Evolutionary conservation across 2,329 filamentous ascomycete species (phyloP).

Genomic region (Fusarium phyllophilum): DNA sequence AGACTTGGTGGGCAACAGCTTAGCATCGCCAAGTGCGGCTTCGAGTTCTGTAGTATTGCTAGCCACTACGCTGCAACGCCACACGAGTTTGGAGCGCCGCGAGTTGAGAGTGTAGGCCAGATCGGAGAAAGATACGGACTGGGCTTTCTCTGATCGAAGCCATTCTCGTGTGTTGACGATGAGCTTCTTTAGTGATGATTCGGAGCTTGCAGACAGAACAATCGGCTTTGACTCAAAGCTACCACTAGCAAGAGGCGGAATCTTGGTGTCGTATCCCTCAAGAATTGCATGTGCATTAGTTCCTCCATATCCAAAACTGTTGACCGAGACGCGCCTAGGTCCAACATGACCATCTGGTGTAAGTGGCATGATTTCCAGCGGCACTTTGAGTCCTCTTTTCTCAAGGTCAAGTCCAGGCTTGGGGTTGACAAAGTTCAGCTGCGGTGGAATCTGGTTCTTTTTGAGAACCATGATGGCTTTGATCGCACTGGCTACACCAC

Average conservation of each 20-base stretch:
- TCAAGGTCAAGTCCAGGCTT: constrained; percentile 4
- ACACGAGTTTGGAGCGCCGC: neutral
- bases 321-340: neutral
- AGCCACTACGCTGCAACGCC: neutral
- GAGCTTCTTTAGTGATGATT: neutral
- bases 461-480: constrained; percentile 23
- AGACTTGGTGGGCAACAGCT: neutral
- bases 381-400: constrained; percentile 8
- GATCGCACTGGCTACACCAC: constrained; percentile 16
- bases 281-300: constrained; percentile 11
- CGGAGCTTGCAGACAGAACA: constrained; percentile 9
- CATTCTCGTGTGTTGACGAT: neutral
- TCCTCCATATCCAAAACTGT: constrained; percentile 16
- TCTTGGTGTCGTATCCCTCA: neutral
- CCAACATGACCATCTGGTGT: neutral
- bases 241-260: neutral
- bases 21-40: neutral
- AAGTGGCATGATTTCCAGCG: neutral
- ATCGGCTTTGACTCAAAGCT: neutral
- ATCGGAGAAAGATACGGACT: neutral
- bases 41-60: neutral
- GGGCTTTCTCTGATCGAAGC: neutral
- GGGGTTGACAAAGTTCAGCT: constrained; percentile 3
- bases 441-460: constrained; percentile 13
- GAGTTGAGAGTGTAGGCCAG: neutral